These are phyloP conservation scores for Rhodotorula sp. DNA, from an alignment of 1,284 basidiomycete species.

Conservation along the genomic window DNA sequence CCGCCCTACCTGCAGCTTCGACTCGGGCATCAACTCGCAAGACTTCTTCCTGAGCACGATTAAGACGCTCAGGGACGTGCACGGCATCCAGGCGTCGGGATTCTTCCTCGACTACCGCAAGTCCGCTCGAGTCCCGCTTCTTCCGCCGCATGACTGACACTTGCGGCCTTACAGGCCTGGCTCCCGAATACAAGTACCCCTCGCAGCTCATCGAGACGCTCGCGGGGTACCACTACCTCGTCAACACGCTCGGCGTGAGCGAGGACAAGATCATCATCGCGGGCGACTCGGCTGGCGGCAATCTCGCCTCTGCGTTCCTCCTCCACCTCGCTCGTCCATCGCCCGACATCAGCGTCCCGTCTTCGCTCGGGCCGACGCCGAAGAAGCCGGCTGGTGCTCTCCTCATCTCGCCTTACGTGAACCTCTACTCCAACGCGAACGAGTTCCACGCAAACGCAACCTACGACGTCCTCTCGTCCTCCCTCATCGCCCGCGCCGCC, in stretches of 20 bases:
- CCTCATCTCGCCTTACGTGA: slow-evolving; percentile 32
- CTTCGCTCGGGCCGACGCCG: slow-evolving; percentile 16
- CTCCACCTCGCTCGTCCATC: slow-evolving; percentile 33
- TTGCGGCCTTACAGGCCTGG: slow-evolving; percentile 9
- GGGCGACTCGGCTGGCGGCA: slow-evolving; percentile 68
- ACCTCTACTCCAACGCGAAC: slow-evolving; percentile 15
- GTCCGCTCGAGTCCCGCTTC: not conserved
- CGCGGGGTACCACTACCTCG: slow-evolving; percentile 63
- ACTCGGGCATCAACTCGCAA: slow-evolving; percentile 15
- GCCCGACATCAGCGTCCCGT: slow-evolving; percentile 16
- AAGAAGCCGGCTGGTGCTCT: slow-evolving; percentile 23
- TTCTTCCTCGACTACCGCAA: slow-evolving; percentile 32
- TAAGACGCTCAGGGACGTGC: slow-evolving; percentile 3
- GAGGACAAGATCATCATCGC: slow-evolving; percentile 63
- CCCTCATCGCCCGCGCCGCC: slow-evolving; percentile 12
- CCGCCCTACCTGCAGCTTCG: not conserved
- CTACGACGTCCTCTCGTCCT: slow-evolving; percentile 24
- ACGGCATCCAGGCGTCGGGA: slow-evolving; percentile 7
- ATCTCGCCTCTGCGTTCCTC: slow-evolving; percentile 53
- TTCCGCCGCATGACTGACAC: not conserved
- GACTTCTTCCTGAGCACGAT: slow-evolving; percentile 9
- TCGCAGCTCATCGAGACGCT: slow-evolving; percentile 64
- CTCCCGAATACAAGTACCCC: slow-evolving; percentile 50
- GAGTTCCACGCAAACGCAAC: slow-evolving; percentile 4
- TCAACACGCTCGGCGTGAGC: slow-evolving; percentile 54